Conservation (phyloP, 768 basidiomycete species). For the Chalciporus chontae region DNA sequence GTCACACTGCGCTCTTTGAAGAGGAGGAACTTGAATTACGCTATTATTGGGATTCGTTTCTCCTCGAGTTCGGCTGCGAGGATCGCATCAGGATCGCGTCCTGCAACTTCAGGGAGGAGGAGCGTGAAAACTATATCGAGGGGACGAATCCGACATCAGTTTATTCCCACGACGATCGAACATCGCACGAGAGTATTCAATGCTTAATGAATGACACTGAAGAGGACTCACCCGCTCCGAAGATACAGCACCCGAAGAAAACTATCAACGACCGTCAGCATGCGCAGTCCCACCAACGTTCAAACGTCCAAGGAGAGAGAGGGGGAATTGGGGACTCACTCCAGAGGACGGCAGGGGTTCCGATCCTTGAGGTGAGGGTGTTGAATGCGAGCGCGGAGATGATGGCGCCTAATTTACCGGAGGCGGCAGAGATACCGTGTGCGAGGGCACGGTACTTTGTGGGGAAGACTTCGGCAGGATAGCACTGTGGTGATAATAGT, state of each 20-base stretch:
- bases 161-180: no score
- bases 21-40: not conserved
- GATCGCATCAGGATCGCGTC: constrained; percentile 48
- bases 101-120: constrained; percentile 49
- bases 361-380: constrained; percentile 53
- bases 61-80: constrained; percentile 37
- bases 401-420: constrained; percentile 75
- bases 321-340: constrained; percentile 47
- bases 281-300: not conserved
- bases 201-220: not conserved
- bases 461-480: constrained; percentile 78
- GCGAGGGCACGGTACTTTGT: constrained; percentile 71
- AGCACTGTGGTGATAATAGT: constrained; percentile 45
- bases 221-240: constrained; percentile 43
- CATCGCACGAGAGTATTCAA: no score
- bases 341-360: constrained; percentile 66
- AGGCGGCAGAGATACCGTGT: constrained; percentile 72
- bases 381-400: constrained; percentile 74
- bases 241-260: constrained; percentile 62
- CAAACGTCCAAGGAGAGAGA: not conserved
- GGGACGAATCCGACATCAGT: not conserved
- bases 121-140: constrained; percentile 35
- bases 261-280: constrained; percentile 35
- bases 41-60: not conserved
- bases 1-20: no score